Evolutionary conservation across 805 yeast genomes (phyloP).

Genomic region (Trichomonascus vanleenenianus): DNA sequence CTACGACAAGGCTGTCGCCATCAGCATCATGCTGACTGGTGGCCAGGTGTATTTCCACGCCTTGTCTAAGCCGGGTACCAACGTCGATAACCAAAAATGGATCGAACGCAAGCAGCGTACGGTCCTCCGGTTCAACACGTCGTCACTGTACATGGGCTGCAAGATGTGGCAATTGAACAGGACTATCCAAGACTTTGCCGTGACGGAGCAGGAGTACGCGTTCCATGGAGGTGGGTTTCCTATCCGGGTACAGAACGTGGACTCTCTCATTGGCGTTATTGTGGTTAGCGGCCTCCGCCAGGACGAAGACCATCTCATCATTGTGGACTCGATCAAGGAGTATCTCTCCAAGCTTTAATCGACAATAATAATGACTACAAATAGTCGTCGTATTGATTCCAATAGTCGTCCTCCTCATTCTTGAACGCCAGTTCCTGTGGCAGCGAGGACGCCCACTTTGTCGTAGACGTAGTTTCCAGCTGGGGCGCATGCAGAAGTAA

Average conservation of each 20-base stretch:
- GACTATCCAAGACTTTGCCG: slow-evolving; percentile 16
- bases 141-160: slow-evolving; percentile 25
- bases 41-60: slow-evolving; percentile 25
- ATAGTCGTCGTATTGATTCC: slow-evolving; percentile 11
- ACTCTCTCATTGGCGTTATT: slow-evolving; percentile 25
- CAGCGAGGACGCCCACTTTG: too few species aligned
- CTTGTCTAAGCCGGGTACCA: slow-evolving; percentile 24
- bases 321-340: slow-evolving; percentile 17
- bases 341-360: slow-evolving; percentile 4
- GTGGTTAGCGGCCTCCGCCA: slow-evolving; percentile 26
- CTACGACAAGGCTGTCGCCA: slow-evolving; percentile 18
- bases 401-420: slow-evolving; percentile 10
- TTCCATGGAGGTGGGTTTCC: slow-evolving; percentile 29
- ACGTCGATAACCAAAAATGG: slow-evolving; percentile 25
- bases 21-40: slow-evolving; percentile 19
- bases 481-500: too few species aligned
- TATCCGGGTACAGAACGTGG: slow-evolving; percentile 24
- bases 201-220: slow-evolving; percentile 20
- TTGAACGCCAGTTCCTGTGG: background rate
- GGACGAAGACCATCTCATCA: slow-evolving; percentile 23
- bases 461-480: too few species aligned
- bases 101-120: slow-evolving; percentile 22
- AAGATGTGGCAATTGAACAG: slow-evolving; percentile 18
- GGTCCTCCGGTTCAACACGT: slow-evolving; percentile 22
- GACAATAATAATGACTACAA: background rate